Evolutionary conservation across 768 basidiomycete species (phyloP), one percentile per base, ranked within the genome.

Genomic region (Trametes cubensis): DNA sequence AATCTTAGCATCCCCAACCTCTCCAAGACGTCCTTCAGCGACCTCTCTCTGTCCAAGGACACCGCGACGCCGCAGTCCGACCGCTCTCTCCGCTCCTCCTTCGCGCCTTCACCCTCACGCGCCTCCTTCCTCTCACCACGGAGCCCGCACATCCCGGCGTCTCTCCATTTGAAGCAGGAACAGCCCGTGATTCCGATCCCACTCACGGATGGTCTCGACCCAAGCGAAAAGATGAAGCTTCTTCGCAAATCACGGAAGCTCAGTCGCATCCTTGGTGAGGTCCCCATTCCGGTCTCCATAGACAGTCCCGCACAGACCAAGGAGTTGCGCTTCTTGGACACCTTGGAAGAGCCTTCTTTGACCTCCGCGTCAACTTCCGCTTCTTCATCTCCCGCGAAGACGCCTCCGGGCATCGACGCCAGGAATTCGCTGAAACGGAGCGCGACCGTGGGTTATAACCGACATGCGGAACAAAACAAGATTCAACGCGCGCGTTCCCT

Each of bases 181-280:
- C 60, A 61, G 39, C 60, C 59, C 18, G 21, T 61, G 13, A 34
- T 58, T n/a, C 53, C 58, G 7, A 55, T 61, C 38, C 61, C 58
- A 10, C 20, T 64, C 11, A 42, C 68, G 20, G 77, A 78, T 65
- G 71, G 73, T 15, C 72, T 77, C 25, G 73, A 72, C 55, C 69
- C 70, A 15, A 65, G 66, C 56, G 72, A 78, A 55, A 79, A 78
- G 63, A 75, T 70, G 55, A 75, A 72, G 62, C 67, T 79, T 53
- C 61, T 80, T 55, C 75, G 74, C 67, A 80, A 81, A 62, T 74
- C 77, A 25, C 72, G 77, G 40, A 82, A 80, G 63, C 70, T 84
- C 49, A 78, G 76, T 63, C 76, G 72, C 52, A 75, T 80, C 49
- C 76, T 84, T 44, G 77, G 77, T 40, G 75, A 80, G 28, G 56